phyloP scores from a whole-genome alignment of 2,329 filamentous ascomycete genomes.

The Celoporthe dispersa region DNA sequence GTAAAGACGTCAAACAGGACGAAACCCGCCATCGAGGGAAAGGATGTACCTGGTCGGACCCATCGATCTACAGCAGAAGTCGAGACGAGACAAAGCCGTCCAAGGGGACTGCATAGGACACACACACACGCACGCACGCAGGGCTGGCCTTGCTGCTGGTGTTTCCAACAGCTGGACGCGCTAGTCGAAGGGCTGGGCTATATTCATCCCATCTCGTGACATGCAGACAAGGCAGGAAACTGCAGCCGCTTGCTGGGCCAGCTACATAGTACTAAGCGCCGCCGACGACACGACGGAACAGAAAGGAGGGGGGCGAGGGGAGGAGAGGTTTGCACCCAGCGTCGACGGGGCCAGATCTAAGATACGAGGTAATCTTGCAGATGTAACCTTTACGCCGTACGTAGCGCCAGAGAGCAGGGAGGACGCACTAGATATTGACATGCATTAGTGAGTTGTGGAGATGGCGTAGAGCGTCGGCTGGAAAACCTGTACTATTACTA shows the following conservation, averaged over 20 bases:
- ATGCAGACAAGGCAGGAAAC: neutral
- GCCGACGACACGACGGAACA: neutral
- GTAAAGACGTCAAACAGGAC: conserved; percentile 23
- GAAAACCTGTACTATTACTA: neutral
- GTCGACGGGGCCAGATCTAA: neutral
- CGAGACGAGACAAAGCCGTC: conserved; percentile 27
- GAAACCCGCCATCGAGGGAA: conserved; percentile 18
- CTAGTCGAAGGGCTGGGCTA: conserved; percentile 6
- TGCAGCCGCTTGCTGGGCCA: neutral
- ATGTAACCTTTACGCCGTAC: neutral
- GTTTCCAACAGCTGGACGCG: conserved; percentile 22
- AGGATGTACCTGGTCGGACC: conserved; percentile 19
- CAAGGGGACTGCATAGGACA: conserved; percentile 18
- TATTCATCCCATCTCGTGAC: conserved; percentile 16
- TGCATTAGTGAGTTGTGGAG: conserved; percentile 7
- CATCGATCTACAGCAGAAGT: conserved; percentile 21
- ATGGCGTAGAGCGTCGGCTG: neutral
- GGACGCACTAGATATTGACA: conserved; percentile 1
- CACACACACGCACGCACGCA: conserved; percentile 1
- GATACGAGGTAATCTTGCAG: conserved; percentile 2
- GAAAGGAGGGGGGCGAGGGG: too few species aligned
- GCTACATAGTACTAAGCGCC: conserved; percentile 4
- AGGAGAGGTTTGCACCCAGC: neutral
- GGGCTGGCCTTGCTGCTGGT: conserved; percentile 14
- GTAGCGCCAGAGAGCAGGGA: neutral